Percentiles rank a stretch among this genome's conserved stretches.
Evolutionary conservation across 352 stramenopile species (phyloP).

Genomic region (Phytophthora boehmeriae): DNA sequence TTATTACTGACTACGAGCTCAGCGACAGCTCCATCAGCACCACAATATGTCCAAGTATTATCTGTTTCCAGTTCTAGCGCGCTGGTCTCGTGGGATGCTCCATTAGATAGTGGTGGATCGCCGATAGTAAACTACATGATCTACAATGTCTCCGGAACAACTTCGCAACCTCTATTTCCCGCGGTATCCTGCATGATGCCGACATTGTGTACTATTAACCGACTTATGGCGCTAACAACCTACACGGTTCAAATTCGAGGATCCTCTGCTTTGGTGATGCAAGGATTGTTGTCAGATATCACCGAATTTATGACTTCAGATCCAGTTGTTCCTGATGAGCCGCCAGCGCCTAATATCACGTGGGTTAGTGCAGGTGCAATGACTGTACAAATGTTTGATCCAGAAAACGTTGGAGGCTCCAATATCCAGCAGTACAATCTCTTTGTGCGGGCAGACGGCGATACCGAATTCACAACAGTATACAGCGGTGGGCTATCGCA

Average conservation of each 20-base stretch:
- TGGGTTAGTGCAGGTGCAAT: constrained; percentile 57
- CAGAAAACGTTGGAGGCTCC: constrained; percentile 51
- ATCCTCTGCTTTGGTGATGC: constrained; percentile 26
- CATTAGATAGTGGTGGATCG: constrained; percentile 55
- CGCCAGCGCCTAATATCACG: constrained; percentile 34
- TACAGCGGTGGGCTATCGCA: constrained; percentile 30
- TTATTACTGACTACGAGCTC: constrained; percentile 33
- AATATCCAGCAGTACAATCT: constrained; percentile 50
- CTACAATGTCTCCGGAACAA: constrained; percentile 34
- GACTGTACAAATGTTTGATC: constrained; percentile 55
- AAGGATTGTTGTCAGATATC: constrained; percentile 36
- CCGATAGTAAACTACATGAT: constrained; percentile 53
- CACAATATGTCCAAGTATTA: constrained; percentile 36
- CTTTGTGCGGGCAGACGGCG: constrained; percentile 32
- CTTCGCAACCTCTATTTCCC: constrained; percentile 21
- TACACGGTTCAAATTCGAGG: constrained; percentile 55
- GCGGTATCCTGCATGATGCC: constrained; percentile 28
- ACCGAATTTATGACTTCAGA: constrained; percentile 36
- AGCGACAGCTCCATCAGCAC: constrained; percentile 33
- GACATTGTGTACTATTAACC: constrained; percentile 47
- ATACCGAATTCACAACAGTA: constrained; percentile 26
- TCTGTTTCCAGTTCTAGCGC: constrained; percentile 45
- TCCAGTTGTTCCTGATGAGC: constrained; percentile 46
- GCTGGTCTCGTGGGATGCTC: constrained; percentile 49
- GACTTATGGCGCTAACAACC: constrained; percentile 39